phyloP scores from a whole-genome alignment of 2,329 filamentous ascomycete genomes.

The Chalaropsis ovoidea region DNA sequence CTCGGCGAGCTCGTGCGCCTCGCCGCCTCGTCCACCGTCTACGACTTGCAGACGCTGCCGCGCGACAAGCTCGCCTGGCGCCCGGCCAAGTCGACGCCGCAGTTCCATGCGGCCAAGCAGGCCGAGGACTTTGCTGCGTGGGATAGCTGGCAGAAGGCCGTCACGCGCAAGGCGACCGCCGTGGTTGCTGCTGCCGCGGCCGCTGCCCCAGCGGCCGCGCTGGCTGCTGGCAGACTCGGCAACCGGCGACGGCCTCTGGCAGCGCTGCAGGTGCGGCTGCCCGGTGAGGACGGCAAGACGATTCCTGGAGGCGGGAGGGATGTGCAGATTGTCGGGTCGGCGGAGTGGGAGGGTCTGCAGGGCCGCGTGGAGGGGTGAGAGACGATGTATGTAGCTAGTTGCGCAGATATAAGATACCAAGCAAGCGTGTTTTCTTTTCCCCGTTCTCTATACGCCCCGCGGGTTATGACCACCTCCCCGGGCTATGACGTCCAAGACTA shows the following conservation, averaged over 20 bases:
- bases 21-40: slow-evolving; percentile 46
- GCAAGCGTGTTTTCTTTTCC: slow-evolving; percentile 14
- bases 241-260: slow-evolving; percentile 34
- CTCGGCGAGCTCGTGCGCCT: slow-evolving; percentile 56
- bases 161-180: slow-evolving; percentile 44
- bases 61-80: slow-evolving; percentile 56
- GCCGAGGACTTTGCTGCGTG: slow-evolving; percentile 55
- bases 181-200: slow-evolving; percentile 29
- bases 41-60: slow-evolving; percentile 48
- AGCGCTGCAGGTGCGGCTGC: slow-evolving; percentile 43
- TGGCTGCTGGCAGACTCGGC: slow-evolving; percentile 24
- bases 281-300: slow-evolving; percentile 39
- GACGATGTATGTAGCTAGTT: slow-evolving; percentile 21
- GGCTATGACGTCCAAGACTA: too few relatives aligned
- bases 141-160: slow-evolving; percentile 47
- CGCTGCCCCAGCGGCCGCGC: slow-evolving; percentile 20
- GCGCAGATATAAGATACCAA: slow-evolving; percentile 15
- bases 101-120: slow-evolving; percentile 56
- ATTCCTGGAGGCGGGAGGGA: slow-evolving; percentile 33
- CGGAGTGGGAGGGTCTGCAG: slow-evolving; percentile 48
- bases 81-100: slow-evolving; percentile 52
- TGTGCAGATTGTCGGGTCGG: slow-evolving; percentile 44
- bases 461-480: neutral
- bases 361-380: slow-evolving; percentile 33
- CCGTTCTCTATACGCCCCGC: neutral